Evolutionary conservation across 2,329 filamentous ascomycete species (phyloP).

Genomic region (Neofusicoccum sp.): DNA sequence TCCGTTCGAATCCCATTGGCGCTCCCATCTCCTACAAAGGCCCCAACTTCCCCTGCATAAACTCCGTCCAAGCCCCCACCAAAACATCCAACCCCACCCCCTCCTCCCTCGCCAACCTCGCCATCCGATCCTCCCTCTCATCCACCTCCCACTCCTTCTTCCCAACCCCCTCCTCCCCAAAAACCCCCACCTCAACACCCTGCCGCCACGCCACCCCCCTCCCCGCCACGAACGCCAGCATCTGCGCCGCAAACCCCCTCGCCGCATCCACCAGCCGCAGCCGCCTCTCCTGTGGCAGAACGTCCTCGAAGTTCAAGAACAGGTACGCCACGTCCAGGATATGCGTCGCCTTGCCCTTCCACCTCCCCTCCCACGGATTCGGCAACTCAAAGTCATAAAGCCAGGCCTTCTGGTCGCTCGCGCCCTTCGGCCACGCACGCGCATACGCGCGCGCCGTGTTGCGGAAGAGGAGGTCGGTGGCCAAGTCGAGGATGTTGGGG

Average conservation of each 20-base stretch:
- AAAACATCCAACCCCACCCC: slow-evolving; percentile 6
- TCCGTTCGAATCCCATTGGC: no score
- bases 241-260: slow-evolving; percentile 28
- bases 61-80: not conserved
- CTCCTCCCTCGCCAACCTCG: not conserved
- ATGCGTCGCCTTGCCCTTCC: slow-evolving; percentile 34
- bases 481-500: slow-evolving; percentile 42
- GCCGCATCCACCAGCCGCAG: slow-evolving; percentile 23
- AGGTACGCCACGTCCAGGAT: slow-evolving; percentile 35
- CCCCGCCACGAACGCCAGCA: slow-evolving; percentile 35
- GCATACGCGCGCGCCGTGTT: slow-evolving; percentile 45
- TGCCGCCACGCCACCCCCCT: slow-evolving; percentile 24
- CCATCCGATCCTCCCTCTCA: not conserved
- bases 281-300: slow-evolving; percentile 25
- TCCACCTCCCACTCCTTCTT: not conserved
- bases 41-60: not conserved
- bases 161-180: not conserved
- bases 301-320: slow-evolving; percentile 35
- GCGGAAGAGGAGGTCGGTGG: slow-evolving; percentile 48
- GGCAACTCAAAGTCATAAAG: slow-evolving; percentile 36
- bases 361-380: slow-evolving; percentile 36
- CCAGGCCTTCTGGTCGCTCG: not conserved
- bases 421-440: slow-evolving; percentile 28
- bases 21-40: not conserved
- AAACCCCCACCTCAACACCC: not conserved